Base-by-base conservation (phyloP, 2,329 filamentous ascomycete genomes). In the Alternaria novae-zelandiae region DNA sequence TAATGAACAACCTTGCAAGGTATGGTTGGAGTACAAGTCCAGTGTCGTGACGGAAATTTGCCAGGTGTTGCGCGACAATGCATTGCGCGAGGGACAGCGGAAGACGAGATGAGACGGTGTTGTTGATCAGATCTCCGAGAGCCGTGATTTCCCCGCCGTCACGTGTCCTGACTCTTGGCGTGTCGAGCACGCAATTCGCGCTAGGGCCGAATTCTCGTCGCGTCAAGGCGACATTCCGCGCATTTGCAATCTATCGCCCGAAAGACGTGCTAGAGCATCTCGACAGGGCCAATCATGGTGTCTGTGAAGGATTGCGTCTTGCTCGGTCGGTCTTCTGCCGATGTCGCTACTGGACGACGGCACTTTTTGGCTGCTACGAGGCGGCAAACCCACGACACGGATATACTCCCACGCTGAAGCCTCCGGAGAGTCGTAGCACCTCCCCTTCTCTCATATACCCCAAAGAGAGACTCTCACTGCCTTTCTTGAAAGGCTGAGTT, bases 231-330 rank as follows among this genome's bases (percentile, higher is more conserved):
- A 70, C 61, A 64, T 65, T 69, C 68, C 67, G 72, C 65, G 10
- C 65, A 70, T 70, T 64, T 63, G 63, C 63, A 65, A 63, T 71
- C 67, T 73, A 67, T 72, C 72, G 70, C 72, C 70, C 70, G 69
- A 72, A 43, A 56, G 59, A 66, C 56, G 54, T 61, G 54, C 57
- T 58, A 28, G 28, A 61, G 61, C 51, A 66, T 49, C 62, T 44
- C 10, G n/a, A 56, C 60, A 55, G 67, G 56, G 65, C 75, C 75
- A 78, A 78, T 78, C 74, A 76, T 72, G 72, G 56, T 59, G 30
- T 43, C 41, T 43, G 32, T 41, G 56, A 59, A 62, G 58, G 65
- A 63, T 70, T 61, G 60, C 67, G 63, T 68, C 66, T 73, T 69
- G 66, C 67, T 74, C 73, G 74, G 73, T 64, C 59, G 58, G 60